Conservation (phyloP, 768 basidiomycete genomes). For the Pleurotus djamor region DNA sequence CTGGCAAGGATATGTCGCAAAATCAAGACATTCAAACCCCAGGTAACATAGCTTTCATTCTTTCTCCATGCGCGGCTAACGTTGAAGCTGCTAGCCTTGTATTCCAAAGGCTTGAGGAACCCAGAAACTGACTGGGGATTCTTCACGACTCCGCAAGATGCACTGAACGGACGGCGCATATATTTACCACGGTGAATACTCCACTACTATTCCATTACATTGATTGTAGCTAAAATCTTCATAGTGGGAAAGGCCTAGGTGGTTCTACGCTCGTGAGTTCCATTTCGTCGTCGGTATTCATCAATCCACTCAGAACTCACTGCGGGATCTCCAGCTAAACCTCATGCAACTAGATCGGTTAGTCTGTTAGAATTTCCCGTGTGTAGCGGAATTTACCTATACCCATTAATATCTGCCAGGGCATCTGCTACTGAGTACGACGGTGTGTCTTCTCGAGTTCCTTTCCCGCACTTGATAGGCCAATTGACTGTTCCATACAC, state of each 20-base stretch:
- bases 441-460: background rate
- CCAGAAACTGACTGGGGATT: conserved; percentile 7
- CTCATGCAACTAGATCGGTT: conserved; percentile 4
- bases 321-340: background rate
- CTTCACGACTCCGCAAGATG: background rate
- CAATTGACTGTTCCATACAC: background rate
- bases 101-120: conserved; percentile 1
- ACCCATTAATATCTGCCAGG: background rate
- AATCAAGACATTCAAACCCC: conserved; percentile 1
- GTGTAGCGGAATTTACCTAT: background rate
- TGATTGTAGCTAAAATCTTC: no score
- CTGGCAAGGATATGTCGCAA: conserved; percentile 2
- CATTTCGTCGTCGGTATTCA: background rate
- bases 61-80: background rate
- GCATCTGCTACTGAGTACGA: conserved; percentile 1
- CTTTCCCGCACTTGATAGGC: no score
- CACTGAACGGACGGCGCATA: background rate
- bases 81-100: background rate
- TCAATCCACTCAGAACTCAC: background rate
- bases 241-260: conserved; percentile 2
- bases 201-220: no score
- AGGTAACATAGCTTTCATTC: background rate
- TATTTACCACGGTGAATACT: background rate
- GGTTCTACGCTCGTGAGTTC: conserved; percentile 1
- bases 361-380: background rate